Percentiles rank a stretch among this genome's conserved stretches.
Conservation (phyloP, 2,329 filamentous ascomycete genomes). For the Talaromyces sp. region DNA sequence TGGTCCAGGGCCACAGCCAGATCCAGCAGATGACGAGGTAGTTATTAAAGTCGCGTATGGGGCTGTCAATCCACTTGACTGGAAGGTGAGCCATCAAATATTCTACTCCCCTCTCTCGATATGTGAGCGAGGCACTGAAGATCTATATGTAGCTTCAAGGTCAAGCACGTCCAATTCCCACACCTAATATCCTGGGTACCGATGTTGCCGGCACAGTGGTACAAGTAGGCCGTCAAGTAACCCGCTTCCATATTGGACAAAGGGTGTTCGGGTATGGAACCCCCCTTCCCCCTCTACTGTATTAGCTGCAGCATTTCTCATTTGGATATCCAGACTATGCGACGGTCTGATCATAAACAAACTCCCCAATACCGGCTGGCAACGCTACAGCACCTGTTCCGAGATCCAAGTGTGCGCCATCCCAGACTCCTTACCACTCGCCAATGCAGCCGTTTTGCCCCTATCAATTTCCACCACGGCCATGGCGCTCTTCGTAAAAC, state of each 20-base stretch:
- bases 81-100: conserved; percentile 3
- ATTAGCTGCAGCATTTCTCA: background rate
- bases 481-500: conserved; percentile 22
- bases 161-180: conserved; percentile 15
- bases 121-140: background rate
- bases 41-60: conserved; percentile 17
- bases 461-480: conserved; percentile 26
- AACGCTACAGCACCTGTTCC: conserved; percentile 7
- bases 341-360: conserved; percentile 4
- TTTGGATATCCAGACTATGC: background rate
- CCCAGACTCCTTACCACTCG: conserved; percentile 25
- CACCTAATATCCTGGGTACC: conserved; percentile 37
- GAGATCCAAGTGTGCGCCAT: conserved; percentile 18
- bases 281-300: background rate
- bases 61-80: conserved; percentile 20
- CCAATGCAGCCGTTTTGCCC: conserved; percentile 27
- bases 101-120: background rate
- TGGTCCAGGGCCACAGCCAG: conserved; percentile 9
- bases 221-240: conserved; percentile 44
- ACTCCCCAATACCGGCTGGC: background rate
- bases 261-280: conserved; percentile 36
- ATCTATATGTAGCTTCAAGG: background rate
- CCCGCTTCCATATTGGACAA: conserved; percentile 41
- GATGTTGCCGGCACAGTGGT: conserved; percentile 46
- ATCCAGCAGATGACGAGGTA: conserved; percentile 17